Conservation (phyloP, 768 basidiomycete genomes). For the Leccinum ochraceum region DNA sequence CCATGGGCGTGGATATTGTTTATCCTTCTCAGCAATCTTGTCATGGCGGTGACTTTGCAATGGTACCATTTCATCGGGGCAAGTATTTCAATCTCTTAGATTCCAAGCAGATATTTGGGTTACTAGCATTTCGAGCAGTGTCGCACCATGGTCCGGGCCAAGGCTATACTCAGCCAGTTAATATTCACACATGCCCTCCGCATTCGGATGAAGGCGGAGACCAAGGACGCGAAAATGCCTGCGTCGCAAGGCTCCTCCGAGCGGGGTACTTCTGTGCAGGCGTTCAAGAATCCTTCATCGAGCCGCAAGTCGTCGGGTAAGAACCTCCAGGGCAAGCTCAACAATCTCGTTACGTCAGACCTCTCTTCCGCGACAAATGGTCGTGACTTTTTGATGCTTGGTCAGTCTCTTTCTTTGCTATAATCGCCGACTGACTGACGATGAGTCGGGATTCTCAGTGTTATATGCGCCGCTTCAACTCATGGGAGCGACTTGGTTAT, state of each 20-base stretch:
- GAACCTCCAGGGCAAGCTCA: conserved; percentile 2
- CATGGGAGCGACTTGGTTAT: conserved; percentile 1
- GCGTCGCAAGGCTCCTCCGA: not conserved
- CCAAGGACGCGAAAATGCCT: not conserved
- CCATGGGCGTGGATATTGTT: conserved; percentile 6
- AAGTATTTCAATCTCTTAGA: not conserved
- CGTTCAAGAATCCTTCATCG: not conserved
- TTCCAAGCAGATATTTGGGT: not conserved
- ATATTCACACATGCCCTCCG: conserved; percentile 6
- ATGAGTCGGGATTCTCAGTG: not conserved
- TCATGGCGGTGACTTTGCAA: not conserved
- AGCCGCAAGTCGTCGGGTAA: not conserved
- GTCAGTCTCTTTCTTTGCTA: not conserved
- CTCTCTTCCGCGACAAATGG: conserved; percentile 2
- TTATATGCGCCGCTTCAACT: conserved; percentile 1
- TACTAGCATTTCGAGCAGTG: not conserved
- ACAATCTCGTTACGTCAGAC: conserved; percentile 5
- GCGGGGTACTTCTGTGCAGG: not conserved
- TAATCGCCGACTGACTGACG: not conserved
- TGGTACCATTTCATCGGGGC: conserved; percentile 2
- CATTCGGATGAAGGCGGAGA: conserved; percentile 4
- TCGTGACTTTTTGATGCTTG: conserved; percentile 5
- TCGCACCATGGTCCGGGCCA: conserved; percentile 1
- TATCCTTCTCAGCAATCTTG: not conserved
- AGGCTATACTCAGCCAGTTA: conserved; percentile 3